Evolutionary conservation across 78 protist species (phyloP).

Genomic region (Dictyostelium brefeldianum): DNA sequence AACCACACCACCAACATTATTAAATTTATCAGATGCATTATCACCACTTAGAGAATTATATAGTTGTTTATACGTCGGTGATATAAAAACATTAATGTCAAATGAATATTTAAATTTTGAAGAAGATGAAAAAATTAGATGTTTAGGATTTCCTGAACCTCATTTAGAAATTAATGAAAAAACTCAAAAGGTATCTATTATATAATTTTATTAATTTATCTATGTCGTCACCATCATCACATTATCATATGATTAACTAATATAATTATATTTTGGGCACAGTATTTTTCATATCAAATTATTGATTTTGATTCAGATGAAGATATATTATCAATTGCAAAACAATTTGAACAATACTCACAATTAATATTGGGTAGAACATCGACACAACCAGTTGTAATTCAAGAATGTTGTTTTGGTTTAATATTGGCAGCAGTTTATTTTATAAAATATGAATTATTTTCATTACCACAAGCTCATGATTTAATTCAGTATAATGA

Average conservation of each 20-base stretch:
- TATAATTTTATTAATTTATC: not conserved
- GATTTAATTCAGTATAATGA: conserved; percentile 76
- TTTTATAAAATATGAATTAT: conserved; percentile 70
- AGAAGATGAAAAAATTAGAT: conserved; percentile 50
- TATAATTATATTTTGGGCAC: not conserved
- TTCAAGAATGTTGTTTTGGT: conserved; percentile 79
- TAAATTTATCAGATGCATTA: conserved; percentile 18
- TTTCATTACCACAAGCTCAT: conserved; percentile 76
- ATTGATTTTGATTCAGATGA: conserved; percentile 47
- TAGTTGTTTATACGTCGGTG: conserved; percentile 61
- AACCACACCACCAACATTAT: not conserved
- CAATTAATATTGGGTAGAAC: conserved; percentile 70
- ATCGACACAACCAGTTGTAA: conserved; percentile 26
- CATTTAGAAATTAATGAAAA: conserved; percentile 20
- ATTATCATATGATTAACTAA: not conserved
- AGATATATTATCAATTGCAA: conserved; percentile 52
- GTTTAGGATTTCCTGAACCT: conserved; percentile 52
- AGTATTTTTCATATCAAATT: conserved; percentile 74
- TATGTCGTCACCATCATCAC: not conserved
- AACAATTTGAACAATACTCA: conserved; percentile 56
- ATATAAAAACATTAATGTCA: conserved; percentile 5
- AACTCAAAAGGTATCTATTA: conserved; percentile 51
- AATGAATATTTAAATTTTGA: conserved; percentile 3
- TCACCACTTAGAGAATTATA: conserved; percentile 25
- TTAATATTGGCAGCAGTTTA: conserved; percentile 50